These are phyloP conservation scores for Luvunga scandens DNA, from an alignment of 345 rosid species.

Conservation along the genomic window DNA sequence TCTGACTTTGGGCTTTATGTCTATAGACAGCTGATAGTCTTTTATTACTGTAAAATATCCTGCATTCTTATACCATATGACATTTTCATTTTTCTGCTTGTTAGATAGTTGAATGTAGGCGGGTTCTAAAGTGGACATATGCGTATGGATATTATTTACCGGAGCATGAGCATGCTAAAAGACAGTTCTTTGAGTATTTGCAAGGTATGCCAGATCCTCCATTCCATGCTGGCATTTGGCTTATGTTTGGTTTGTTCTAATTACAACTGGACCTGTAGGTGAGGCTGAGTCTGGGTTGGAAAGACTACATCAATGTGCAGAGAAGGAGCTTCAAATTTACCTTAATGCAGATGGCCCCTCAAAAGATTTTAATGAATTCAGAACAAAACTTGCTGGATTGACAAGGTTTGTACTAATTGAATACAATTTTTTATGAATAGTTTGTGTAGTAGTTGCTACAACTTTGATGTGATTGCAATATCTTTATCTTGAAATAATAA, in stretches of 20 bases:
- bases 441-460: not conserved
- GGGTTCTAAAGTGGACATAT: conserved; percentile 89
- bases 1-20: not conserved
- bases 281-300: conserved; percentile 91
- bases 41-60: not conserved
- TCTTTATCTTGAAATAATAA: not conserved
- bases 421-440: not conserved
- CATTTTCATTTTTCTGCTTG: conserved; percentile 8
- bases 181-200: conserved; percentile 77
- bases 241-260: conserved; percentile 6
- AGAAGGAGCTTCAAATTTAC: conserved; percentile 70
- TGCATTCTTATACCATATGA: conserved; percentile 5
- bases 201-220: conserved; percentile 48
- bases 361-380: conserved; percentile 77
- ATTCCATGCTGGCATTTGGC: not conserved
- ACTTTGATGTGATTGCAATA: not conserved
- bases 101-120: conserved; percentile 81
- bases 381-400: conserved; percentile 80
- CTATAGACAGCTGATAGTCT: not conserved
- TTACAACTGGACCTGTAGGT: conserved; percentile 37
- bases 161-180: conserved; percentile 69
- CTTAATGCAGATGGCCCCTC: conserved; percentile 55
- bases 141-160: conserved; percentile 85
- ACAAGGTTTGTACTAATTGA: conserved; percentile 49
- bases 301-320: conserved; percentile 88